phyloP scores from a whole-genome alignment of 164 flowering plant species.

The Stephania japonica region DNA sequence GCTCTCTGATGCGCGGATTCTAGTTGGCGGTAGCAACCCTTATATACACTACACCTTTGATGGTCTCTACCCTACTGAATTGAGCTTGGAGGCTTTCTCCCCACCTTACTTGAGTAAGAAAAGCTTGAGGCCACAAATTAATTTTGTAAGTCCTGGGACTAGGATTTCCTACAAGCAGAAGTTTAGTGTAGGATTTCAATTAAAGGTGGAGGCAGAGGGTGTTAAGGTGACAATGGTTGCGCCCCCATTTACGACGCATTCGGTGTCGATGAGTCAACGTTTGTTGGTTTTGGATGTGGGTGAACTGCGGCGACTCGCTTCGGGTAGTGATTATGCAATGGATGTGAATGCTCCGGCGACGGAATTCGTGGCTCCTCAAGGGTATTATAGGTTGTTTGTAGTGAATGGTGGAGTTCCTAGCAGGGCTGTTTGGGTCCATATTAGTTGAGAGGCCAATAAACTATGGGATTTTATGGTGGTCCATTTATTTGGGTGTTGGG shows the following conservation, averaged over 20 bases:
- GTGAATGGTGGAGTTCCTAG: slow-evolving; percentile 52
- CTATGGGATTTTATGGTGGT: neutral
- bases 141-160: neutral
- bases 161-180: slow-evolving; percentile 18
- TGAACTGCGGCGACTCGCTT: neutral
- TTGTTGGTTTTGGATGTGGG: slow-evolving; percentile 25
- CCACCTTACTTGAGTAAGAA: slow-evolving; percentile 30
- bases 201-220: neutral
- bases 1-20: slow-evolving; percentile 28
- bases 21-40: slow-evolving; percentile 40
- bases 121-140: slow-evolving; percentile 18
- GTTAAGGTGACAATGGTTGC: slow-evolving; percentile 50
- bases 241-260: slow-evolving; percentile 59
- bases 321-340: slow-evolving; percentile 10
- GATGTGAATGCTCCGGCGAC: slow-evolving; percentile 27
- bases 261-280: slow-evolving; percentile 50
- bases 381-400: slow-evolving; percentile 50
- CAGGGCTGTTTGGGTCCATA: slow-evolving; percentile 42
- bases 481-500: neutral
- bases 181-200: slow-evolving; percentile 12
- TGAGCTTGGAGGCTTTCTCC: slow-evolving; percentile 32
- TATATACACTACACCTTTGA: slow-evolving; percentile 25
- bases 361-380: slow-evolving; percentile 42
- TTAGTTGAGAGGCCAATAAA: slow-evolving; percentile 12
- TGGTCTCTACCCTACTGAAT: slow-evolving; percentile 26